phyloP scores from a whole-genome alignment of 768 basidiomycete species.

The Amanita pseudoporphyria region DNA sequence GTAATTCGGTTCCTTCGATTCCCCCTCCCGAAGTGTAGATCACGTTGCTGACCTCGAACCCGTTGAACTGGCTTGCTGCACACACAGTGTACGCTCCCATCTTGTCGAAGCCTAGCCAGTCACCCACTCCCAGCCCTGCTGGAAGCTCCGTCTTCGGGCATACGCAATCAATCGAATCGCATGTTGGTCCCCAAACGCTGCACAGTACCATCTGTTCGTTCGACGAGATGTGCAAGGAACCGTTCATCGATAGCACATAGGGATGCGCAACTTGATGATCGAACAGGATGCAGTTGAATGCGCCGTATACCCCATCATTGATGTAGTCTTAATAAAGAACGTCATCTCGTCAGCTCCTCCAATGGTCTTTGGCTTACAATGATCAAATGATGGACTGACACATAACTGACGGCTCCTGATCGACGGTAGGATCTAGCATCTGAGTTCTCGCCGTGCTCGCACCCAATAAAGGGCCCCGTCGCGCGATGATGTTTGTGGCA shows the following conservation, averaged over 20 bases:
- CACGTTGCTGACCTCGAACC: slow-evolving; percentile 74
- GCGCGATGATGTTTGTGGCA: slow-evolving; percentile 87
- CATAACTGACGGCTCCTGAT: slow-evolving; percentile 57
- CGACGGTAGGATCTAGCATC: neutral
- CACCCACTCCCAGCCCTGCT: slow-evolving; percentile 70
- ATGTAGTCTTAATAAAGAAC: slow-evolving; percentile 69
- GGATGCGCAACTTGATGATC: slow-evolving; percentile 94
- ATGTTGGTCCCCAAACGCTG: slow-evolving; percentile 97
- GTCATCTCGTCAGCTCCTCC: slow-evolving; percentile 6
- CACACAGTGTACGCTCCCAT: slow-evolving; percentile 99
- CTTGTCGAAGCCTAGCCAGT: slow-evolving; percentile 96
- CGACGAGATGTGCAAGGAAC: slow-evolving; percentile 49
- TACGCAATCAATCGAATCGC: slow-evolving; percentile 96
- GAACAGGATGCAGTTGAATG: slow-evolving; percentile 95
- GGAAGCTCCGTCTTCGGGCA: slow-evolving; percentile 56
- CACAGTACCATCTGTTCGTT: slow-evolving; percentile 34
- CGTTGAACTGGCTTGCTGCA: slow-evolving; percentile 94
- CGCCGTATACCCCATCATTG: slow-evolving; percentile 98
- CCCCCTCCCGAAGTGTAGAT: slow-evolving; percentile 63
- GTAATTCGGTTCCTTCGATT: slow-evolving; percentile 40
- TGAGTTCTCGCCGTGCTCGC: neutral
- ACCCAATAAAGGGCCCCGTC: slow-evolving; percentile 4
- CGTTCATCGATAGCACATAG: slow-evolving; percentile 60
- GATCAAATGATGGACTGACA: slow-evolving; percentile 49
- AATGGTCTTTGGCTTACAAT: slow-evolving; percentile 15